Conservation (phyloP, 306 rosid species). For the Pterocarpus macrocarpus region DNA sequence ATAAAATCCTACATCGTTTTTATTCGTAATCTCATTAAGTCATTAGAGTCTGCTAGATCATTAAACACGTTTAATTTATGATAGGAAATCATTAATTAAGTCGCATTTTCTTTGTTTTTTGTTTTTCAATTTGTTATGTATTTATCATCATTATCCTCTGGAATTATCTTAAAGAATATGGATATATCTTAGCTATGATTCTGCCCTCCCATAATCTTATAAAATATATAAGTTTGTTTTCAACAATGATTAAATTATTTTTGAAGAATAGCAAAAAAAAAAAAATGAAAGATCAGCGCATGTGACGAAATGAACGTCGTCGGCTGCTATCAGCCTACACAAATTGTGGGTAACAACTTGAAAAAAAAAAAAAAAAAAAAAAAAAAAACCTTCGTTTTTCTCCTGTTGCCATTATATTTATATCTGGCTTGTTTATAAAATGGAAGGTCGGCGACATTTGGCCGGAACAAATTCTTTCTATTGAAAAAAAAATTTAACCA, state of each 20-base stretch:
- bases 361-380: background rate
- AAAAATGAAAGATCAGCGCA: background rate
- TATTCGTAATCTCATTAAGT: background rate
- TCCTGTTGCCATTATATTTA: background rate
- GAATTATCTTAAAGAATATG: background rate
- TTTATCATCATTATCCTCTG: background rate
- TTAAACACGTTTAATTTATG: background rate
- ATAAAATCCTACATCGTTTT: background rate
- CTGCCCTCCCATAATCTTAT: background rate
- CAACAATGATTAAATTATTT: background rate
- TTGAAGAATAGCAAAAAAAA: background rate
- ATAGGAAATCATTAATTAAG: background rate
- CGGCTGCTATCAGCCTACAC: conserved; percentile 16
- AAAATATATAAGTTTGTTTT: conserved; percentile 7
- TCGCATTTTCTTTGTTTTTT: background rate
- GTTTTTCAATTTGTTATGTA: background rate
- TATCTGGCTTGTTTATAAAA: background rate
- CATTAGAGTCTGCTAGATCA: background rate
- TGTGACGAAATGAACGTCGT: background rate
- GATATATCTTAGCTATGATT: background rate
- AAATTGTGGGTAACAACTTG: background rate
- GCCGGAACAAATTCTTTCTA: background rate
- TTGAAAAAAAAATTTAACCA: background rate
- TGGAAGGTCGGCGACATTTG: background rate
- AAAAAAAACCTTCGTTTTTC: background rate